These are phyloP conservation scores for Hemisphaericaspora nanyangensis DNA, from an alignment of 805 yeast genomes.

Conservation along the genomic window DNA sequence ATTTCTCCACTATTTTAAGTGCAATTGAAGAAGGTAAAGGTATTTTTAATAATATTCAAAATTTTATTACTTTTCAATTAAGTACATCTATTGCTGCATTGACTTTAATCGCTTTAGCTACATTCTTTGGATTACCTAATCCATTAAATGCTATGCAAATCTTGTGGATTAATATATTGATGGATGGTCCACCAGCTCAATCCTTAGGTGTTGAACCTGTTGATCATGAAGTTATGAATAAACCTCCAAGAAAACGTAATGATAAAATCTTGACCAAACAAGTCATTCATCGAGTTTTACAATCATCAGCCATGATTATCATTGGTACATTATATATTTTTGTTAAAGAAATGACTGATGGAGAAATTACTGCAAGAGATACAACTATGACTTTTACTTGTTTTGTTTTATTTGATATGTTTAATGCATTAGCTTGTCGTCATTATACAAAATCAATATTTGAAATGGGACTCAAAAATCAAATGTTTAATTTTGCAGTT, in stretches of 20 bases:
- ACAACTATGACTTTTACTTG: slow-evolving; percentile 99
- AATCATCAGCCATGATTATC: slow-evolving; percentile 74
- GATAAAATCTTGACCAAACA: slow-evolving; percentile 76
- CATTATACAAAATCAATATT: slow-evolving; percentile 81
- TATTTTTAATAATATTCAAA: slow-evolving; percentile 91
- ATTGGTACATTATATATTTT: slow-evolving; percentile 86
- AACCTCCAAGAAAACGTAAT: slow-evolving; percentile 89
- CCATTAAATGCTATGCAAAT: slow-evolving; percentile 98
- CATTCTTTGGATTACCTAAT: slow-evolving; percentile 82
- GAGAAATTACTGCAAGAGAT: slow-evolving; percentile 83
- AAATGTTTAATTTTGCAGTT: slow-evolving; percentile 92
- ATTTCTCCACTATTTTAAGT: slow-evolving; percentile 85
- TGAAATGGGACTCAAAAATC: slow-evolving; percentile 75
- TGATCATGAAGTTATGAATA: slow-evolving; percentile 90
- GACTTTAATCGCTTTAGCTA: slow-evolving; percentile 81
- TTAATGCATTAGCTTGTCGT: slow-evolving; percentile 92
- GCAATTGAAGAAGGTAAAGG: slow-evolving; percentile 99
- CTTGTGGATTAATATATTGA: slow-evolving; percentile 91
- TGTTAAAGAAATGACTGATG: slow-evolving; percentile 80
- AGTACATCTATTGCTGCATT: slow-evolving; percentile 96
- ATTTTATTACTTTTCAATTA: slow-evolving; percentile 89
- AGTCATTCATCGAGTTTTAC: slow-evolving; percentile 68
- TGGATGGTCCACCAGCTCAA: slow-evolving; percentile 99
- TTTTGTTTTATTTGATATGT: slow-evolving; percentile 94
- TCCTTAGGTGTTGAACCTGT: slow-evolving; percentile 97